Percentiles rank a stretch among this genome's conserved stretches.
phyloP scores from a whole-genome alignment of 2,329 filamentous ascomycete species.

The Penicillium sp. region DNA sequence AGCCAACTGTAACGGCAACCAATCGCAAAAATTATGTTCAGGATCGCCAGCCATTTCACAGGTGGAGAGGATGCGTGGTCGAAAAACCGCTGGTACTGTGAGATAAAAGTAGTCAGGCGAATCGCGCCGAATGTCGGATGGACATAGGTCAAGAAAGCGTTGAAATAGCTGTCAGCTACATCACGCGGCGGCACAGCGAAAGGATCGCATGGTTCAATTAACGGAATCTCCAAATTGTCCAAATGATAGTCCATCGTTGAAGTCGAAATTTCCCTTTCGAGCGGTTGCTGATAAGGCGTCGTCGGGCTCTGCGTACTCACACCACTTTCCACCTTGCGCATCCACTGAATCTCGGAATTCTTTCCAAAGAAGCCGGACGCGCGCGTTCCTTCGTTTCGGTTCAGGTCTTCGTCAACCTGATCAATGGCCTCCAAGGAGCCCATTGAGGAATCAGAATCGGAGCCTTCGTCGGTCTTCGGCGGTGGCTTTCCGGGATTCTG shows the following conservation, averaged over 20 bases:
- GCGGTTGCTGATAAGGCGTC: not conserved
- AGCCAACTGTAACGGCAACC: conserved; percentile 44
- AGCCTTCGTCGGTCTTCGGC: conserved; percentile 11
- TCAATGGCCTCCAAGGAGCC: conserved; percentile 47
- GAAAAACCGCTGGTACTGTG: conserved; percentile 42
- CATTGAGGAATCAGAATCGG: conserved; percentile 24
- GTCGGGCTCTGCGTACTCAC: conserved; percentile 21
- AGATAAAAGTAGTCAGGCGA: conserved; percentile 37
- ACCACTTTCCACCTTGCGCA: conserved; percentile 40
- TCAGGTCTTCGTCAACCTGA: conserved; percentile 45
- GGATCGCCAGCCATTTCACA: conserved; percentile 43
- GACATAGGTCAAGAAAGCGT: conserved; percentile 41
- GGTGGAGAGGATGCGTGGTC: conserved; percentile 29
- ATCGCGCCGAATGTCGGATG: conserved; percentile 46
- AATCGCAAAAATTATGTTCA: conserved; percentile 51
- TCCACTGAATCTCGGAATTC: conserved; percentile 47
- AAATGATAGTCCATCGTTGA: conserved; percentile 40
- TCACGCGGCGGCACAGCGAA: conserved; percentile 39
- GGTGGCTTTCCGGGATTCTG: conserved; percentile 4
- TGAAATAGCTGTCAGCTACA: conserved; percentile 41
- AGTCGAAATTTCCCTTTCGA: conserved; percentile 21
- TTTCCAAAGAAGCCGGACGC: conserved; percentile 47
- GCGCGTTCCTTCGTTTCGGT: conserved; percentile 36
- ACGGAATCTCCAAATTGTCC: conserved; percentile 41
- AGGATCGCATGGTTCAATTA: conserved; percentile 37